Conservation (phyloP, 768 basidiomycete species). For the Lanmaoa rubissima region DNA sequence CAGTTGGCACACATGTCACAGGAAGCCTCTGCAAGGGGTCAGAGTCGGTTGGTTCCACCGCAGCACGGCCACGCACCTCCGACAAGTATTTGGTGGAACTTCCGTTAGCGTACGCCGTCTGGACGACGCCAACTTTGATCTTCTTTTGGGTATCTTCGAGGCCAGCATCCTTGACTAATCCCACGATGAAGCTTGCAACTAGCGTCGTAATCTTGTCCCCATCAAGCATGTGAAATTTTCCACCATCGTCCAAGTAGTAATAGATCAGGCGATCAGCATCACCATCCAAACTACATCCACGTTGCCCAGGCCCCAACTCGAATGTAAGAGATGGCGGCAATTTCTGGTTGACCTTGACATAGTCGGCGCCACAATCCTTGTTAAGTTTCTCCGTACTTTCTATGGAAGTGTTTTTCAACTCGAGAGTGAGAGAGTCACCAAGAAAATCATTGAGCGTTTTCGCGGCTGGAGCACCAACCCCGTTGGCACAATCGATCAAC, state of each 20-base stretch:
- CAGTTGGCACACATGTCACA: conserved; percentile 92
- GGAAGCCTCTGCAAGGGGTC: conserved; percentile 70
- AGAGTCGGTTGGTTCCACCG: conserved; percentile 4
- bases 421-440: conserved; percentile 56
- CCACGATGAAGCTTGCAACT: conserved; percentile 89
- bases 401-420: conserved; percentile 67
- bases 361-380: conserved; percentile 90
- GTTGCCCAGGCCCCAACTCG: conserved; percentile 64
- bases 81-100: conserved; percentile 91
- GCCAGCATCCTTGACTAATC: conserved; percentile 82
- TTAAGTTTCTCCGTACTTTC: conserved; percentile 75
- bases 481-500: conserved; percentile 97
- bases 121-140: conserved; percentile 90
- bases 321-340: conserved; percentile 74
- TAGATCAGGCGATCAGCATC: conserved; percentile 98
- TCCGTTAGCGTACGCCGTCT: conserved; percentile 98
- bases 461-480: conserved; percentile 82
- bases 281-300: conserved; percentile 93
- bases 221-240: conserved; percentile 87
- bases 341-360: conserved; percentile 89
- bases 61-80: conserved; percentile 48
- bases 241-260: conserved; percentile 80
- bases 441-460: conserved; percentile 59
- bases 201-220: conserved; percentile 98
- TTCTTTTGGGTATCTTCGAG: conserved; percentile 53